Conservation (phyloP, 768 basidiomycete genomes). For the Suillus ampliporus region DNA sequence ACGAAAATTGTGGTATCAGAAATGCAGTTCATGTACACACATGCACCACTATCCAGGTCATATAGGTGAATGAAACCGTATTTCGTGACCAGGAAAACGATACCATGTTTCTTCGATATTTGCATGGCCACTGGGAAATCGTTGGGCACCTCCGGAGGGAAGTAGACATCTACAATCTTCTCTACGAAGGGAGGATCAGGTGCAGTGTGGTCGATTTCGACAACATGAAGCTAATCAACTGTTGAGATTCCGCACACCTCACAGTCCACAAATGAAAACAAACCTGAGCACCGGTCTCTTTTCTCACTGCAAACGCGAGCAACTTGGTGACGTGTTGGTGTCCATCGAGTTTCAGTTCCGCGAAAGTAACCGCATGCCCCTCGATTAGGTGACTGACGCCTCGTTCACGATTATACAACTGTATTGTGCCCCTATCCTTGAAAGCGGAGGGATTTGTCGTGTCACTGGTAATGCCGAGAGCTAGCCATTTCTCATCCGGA, state of each 20-base stretch:
- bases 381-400: slow-evolving; percentile 98
- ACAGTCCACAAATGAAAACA: slow-evolving; percentile 25
- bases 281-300: slow-evolving; percentile 99
- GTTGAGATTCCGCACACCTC: slow-evolving; percentile 12
- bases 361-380: slow-evolving; percentile 97
- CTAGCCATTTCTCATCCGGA: slow-evolving; percentile 95
- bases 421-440: slow-evolving; percentile 99
- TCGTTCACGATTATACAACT: slow-evolving; percentile 91
- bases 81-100: slow-evolving; percentile 97
- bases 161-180: slow-evolving; percentile 98
- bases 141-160: slow-evolving; percentile 96
- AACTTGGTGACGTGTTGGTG: slow-evolving; percentile 85
- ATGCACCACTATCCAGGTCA: slow-evolving; percentile 95
- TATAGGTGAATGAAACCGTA: slow-evolving; percentile 99
- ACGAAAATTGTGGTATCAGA: slow-evolving; percentile 99
- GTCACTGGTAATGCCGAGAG: slow-evolving; percentile 94
- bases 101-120: slow-evolving; percentile 95
- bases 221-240: slow-evolving; percentile 83
- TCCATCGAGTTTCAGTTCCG: slow-evolving; percentile 90
- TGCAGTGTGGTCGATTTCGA: slow-evolving; percentile 96
- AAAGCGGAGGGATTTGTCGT: slow-evolving; percentile 92
- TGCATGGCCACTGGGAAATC: slow-evolving; percentile 99
- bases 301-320: slow-evolving; percentile 94
- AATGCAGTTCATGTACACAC: slow-evolving; percentile 99
- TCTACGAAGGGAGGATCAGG: slow-evolving; percentile 93